Conservation (phyloP, 2,329 filamentous ascomycete species). For the Escovopsis sp. region DNA sequence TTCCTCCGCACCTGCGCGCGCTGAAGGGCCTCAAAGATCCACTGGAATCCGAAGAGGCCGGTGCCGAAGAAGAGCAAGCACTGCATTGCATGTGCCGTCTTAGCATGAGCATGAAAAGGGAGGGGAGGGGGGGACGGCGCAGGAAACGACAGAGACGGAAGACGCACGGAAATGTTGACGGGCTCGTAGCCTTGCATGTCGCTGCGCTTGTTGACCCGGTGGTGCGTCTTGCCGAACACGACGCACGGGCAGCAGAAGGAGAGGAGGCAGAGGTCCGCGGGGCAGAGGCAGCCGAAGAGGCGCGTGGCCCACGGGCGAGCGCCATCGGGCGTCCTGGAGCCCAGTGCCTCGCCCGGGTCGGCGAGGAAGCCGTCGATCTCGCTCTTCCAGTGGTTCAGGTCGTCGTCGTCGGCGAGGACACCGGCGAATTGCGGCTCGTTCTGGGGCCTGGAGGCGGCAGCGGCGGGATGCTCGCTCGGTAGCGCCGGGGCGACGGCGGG, state of each 20-base stretch:
- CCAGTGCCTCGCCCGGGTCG: conserved; percentile 26
- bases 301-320: conserved; percentile 24
- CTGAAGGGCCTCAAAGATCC: conserved; percentile 30
- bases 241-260: conserved; percentile 32
- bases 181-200: conserved; percentile 29
- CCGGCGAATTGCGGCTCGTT: conserved; percentile 8
- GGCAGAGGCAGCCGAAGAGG: conserved; percentile 31
- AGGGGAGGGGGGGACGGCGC: no score
- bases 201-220: conserved; percentile 26
- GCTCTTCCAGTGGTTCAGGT: conserved; percentile 29
- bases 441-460: neutral
- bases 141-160: neutral
- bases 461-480: neutral
- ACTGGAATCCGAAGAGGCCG: conserved; percentile 23
- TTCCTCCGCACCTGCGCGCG: conserved; percentile 29
- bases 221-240: conserved; percentile 34
- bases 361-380: conserved; percentile 29
- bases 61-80: conserved; percentile 30
- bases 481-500: neutral
- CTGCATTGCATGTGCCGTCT: no score
- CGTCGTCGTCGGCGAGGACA: conserved; percentile 26
- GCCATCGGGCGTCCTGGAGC: conserved; percentile 24
- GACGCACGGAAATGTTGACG: conserved; percentile 30
- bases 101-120: no score
- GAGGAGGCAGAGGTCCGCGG: conserved; percentile 29